These are phyloP conservation scores for Cladophialophora exuberans DNA, from an alignment of 2,329 filamentous ascomycete genomes.

Conservation along the genomic window DNA sequence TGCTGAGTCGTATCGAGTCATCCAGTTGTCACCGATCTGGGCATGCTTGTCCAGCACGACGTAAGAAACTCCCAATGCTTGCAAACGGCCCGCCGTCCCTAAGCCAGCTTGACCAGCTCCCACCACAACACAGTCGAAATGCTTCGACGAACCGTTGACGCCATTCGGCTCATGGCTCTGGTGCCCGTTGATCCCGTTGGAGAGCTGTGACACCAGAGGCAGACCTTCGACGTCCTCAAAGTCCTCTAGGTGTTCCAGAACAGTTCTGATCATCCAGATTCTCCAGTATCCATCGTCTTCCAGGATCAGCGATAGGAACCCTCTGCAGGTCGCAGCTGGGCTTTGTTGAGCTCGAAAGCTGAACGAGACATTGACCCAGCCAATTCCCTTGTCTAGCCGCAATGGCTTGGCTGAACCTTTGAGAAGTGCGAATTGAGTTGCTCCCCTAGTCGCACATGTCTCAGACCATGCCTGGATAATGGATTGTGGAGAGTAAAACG, in stretches of 20 bases:
- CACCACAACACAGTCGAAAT: conserved; percentile 39
- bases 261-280: conserved; percentile 34
- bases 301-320: conserved; percentile 16
- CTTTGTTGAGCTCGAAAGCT: conserved; percentile 9
- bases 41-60: conserved; percentile 51
- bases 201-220: not conserved
- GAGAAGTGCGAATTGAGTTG: conserved; percentile 8
- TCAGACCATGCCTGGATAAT: conserved; percentile 32
- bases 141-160: not conserved
- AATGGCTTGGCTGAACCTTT: conserved; percentile 4
- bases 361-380: conserved; percentile 23
- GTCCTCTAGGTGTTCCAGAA: conserved; percentile 32
- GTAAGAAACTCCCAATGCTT: conserved; percentile 47
- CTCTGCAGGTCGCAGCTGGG: conserved; percentile 16
- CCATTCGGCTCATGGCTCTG: not conserved
- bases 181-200: conserved; percentile 2
- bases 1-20: conserved; percentile 50
- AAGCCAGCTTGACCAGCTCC: conserved; percentile 52
- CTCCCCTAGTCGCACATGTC: conserved; percentile 7
- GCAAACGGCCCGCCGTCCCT: conserved; percentile 46
- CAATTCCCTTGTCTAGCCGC: conserved; percentile 14
- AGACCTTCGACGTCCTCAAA: conserved; percentile 31
- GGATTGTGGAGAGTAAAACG: conserved; percentile 29
- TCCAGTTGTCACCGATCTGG: conserved; percentile 53
- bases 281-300: conserved; percentile 31